These are phyloP conservation scores for Lachancea meyersii DNA, from an alignment of 805 yeast species.

Conservation along the genomic window DNA sequence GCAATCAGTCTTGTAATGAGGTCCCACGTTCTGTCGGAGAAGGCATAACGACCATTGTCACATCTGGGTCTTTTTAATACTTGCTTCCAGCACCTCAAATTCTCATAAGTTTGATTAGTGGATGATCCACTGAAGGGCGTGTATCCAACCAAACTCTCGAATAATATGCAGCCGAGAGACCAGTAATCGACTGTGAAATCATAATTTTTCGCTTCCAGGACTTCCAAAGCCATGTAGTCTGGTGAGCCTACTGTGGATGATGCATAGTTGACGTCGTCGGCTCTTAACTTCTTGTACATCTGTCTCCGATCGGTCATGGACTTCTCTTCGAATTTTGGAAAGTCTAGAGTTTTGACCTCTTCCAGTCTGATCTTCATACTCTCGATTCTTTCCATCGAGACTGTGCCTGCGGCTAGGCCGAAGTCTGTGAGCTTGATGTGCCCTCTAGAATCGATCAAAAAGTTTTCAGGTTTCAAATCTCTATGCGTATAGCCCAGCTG, in stretches of 20 bases:
- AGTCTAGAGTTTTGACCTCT: conserved; percentile 69
- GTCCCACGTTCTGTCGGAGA: conserved; percentile 95
- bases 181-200: conserved; percentile 97
- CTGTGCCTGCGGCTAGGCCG: conserved; percentile 95
- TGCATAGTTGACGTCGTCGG: conserved; percentile 74
- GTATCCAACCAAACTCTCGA: conserved; percentile 92
- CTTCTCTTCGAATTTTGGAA: conserved; percentile 56
- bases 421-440: conserved; percentile 93
- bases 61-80: conserved; percentile 85
- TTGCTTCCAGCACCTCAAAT: conserved; percentile 87
- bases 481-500: conserved; percentile 94
- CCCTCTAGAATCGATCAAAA: conserved; percentile 81
- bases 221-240: conserved; percentile 98
- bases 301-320: conserved; percentile 82
- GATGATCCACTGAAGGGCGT: conserved; percentile 95
- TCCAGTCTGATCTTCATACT: conserved; percentile 71
- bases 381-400: conserved; percentile 87
- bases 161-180: conserved; percentile 96
- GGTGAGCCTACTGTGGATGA: conserved; percentile 97
- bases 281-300: conserved; percentile 72
- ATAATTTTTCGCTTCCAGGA: conserved; percentile 85
- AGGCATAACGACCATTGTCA: conserved; percentile 84
- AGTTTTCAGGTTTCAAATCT: conserved; percentile 93
- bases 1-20: conserved; percentile 74
- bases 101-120: conserved; percentile 91